These are phyloP conservation scores for Trichophyton schoenleinii DNA, from an alignment of 2,329 filamentous ascomycete species.

Conservation along the genomic window DNA sequence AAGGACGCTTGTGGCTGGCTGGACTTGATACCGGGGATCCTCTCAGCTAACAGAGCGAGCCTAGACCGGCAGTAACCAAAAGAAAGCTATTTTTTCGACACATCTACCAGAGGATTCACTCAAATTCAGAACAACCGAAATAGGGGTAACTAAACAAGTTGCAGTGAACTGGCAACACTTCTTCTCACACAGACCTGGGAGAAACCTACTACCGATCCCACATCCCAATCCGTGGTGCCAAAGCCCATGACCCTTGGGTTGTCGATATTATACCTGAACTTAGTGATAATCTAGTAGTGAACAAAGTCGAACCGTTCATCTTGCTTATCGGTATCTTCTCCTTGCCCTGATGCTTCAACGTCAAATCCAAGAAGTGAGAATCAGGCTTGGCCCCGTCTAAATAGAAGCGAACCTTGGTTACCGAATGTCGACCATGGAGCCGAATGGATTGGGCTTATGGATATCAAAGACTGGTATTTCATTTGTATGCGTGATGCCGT, in stretches of 20 bases:
- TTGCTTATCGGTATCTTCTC: neutral
- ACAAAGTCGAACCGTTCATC: neutral
- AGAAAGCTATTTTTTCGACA: no score
- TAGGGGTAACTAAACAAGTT: no score
- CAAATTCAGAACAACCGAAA: no score
- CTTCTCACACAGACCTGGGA: no score
- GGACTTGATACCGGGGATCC: no score
- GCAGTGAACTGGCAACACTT: no score
- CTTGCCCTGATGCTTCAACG: neutral
- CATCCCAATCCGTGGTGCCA: neutral
- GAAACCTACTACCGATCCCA: neutral
- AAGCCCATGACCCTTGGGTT: neutral
- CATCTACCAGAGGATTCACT: no score
- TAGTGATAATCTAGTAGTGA: neutral
- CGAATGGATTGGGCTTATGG: neutral
- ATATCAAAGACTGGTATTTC: neutral
- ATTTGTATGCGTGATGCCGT: neutral
- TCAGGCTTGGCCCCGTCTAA: neutral
- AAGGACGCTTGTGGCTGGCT: no score
- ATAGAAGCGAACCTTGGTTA: neutral
- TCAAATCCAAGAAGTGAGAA: neutral
- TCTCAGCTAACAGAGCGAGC: no score
- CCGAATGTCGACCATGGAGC: neutral
- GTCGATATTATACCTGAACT: neutral
- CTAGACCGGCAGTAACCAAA: no score